These are phyloP conservation scores for Cucurbita maxima DNA, from an alignment of 306 rosid species.

Conservation along the genomic window DNA sequence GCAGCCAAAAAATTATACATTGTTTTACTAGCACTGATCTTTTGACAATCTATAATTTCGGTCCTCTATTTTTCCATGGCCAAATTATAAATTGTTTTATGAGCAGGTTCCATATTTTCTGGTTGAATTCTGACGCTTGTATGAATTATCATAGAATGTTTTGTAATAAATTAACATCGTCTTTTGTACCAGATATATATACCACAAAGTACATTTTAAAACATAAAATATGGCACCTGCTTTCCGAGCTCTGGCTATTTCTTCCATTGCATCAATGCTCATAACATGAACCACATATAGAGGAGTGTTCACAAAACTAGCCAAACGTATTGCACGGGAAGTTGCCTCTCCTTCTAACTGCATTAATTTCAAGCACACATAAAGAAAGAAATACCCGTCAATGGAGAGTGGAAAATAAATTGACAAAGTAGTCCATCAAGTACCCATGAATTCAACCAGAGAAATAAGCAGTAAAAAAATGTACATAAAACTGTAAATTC, in stretches of 20 bases:
- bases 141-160: too few species aligned
- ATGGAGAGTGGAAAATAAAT: not conserved
- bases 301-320: constrained; percentile 73
- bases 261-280: constrained; percentile 99
- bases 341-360: constrained; percentile 97
- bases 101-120: too few species aligned
- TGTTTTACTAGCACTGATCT: not conserved
- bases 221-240: constrained; percentile 35
- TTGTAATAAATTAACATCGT: too few species aligned
- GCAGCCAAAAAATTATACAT: not conserved
- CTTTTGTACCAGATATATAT: not conserved
- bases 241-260: constrained; percentile 79
- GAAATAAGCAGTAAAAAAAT: not conserved
- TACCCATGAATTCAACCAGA: not conserved
- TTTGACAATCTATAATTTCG: not conserved
- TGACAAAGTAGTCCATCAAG: not conserved
- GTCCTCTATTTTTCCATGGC: too few species aligned
- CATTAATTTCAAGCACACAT: constrained; percentile 5
- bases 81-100: too few species aligned
- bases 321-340: constrained; percentile 77
- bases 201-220: not conserved
- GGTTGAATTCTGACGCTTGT: too few species aligned
- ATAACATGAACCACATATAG: constrained; percentile 87
- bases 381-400: not conserved
- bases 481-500: not conserved